Evolutionary conservation across 1,284 basidiomycete genomes (phyloP), one percentile per base, ranked within the genome.

Genomic region (Pseudozyma hubeiensis): DNA sequence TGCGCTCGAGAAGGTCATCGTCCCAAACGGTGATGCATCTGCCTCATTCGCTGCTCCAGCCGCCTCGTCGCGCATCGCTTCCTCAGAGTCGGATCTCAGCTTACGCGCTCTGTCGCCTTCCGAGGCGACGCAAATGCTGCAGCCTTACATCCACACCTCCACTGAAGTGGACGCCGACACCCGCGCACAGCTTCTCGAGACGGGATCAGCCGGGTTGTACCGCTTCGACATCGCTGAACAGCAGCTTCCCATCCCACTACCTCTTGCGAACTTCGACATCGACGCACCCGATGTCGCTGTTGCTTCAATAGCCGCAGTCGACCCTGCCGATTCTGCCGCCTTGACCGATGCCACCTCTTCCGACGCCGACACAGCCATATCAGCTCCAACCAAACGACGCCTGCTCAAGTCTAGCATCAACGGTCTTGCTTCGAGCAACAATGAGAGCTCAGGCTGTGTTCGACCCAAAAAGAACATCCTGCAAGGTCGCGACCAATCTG

Each of bases 211-310:
- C n/a, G 70, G 57, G 7, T 9, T 50, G 5, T 73, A 67, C 43
- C 51, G 61, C 19, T 73, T 67, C 51, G 49, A 64, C 43, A 66
- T 72, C 44, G 70, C 66, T 33, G 53, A 69, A 7, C 66, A 69
- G 44, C 60, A 69, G 39, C 34, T 53, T 2, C 30, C 59, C 1
- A 53, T 67, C 17, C 64, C 64, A n/a, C 59, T 54, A 17, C 51
- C 41, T 5, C 55, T 59, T 7, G 59, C 54, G 13, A 34, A 34
- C 13, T 16, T 45, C 40, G 47, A 40, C 10, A 6, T 34, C 24
- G 43, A 44, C 13, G 39, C 64, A 5, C 10, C 44, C 13, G 24
- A 24, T 4, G 6, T 53, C 5, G 14, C 35, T 11, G 29, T 49
- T 37, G 46, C 51, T 0, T 43, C 49, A 7, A 33, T 66, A 6